Evolutionary conservation across 495 filamentous ascomycete species (phyloP).

Genomic region (Cenococcum geophilum): DNA sequence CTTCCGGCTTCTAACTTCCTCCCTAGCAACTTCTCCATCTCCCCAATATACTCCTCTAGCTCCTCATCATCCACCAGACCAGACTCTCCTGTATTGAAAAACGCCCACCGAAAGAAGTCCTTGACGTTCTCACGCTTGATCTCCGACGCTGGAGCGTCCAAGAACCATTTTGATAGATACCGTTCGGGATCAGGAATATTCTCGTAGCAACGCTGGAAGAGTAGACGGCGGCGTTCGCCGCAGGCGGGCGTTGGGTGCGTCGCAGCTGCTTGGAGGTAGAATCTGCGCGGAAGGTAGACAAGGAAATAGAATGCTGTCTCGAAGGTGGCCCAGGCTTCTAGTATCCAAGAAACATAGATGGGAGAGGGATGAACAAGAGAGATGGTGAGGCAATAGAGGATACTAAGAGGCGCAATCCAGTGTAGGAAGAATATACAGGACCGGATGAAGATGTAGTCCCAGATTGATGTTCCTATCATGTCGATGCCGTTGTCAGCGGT

Average conservation of each 20-base stretch:
- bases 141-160: conserved; percentile 50
- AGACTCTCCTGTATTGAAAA: conserved; percentile 41
- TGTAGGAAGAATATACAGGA: conserved; percentile 47
- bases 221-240: conserved; percentile 39
- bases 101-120: conserved; percentile 60
- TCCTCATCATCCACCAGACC: conserved; percentile 47
- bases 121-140: conserved; percentile 60
- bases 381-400: conserved; percentile 40
- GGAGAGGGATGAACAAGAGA: conserved; percentile 35
- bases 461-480: conserved; percentile 38
- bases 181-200: conserved; percentile 50
- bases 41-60: conserved; percentile 50
- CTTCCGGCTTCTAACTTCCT: conserved; percentile 46
- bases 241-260: conserved; percentile 47
- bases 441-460: conserved; percentile 38
- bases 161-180: conserved; percentile 60
- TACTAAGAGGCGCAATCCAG: conserved; percentile 47
- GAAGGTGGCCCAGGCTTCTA: conserved; percentile 15
- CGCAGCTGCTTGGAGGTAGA: conserved; percentile 47
- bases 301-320: conserved; percentile 52
- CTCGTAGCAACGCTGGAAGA: conserved; percentile 51
- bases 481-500: too few species aligned
- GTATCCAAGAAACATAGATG: conserved; percentile 20
- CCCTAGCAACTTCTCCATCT: conserved; percentile 46
- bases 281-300: conserved; percentile 50